Evolutionary conservation across 2,329 filamentous ascomycete species (phyloP).

Genomic region (Exophiala oligosperma): DNA sequence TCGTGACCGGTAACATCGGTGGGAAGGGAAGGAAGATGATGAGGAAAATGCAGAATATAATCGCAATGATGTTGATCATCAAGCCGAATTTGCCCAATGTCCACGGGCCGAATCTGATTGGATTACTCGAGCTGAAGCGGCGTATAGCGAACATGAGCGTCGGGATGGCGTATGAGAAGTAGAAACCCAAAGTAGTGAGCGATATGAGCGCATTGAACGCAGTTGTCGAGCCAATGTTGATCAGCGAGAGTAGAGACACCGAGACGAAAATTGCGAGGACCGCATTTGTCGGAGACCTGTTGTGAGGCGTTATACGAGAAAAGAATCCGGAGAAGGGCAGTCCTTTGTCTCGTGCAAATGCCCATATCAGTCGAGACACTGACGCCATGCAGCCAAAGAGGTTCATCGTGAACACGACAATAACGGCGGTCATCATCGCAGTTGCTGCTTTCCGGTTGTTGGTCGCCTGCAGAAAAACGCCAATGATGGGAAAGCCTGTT

Average conservation of each 20-base stretch:
- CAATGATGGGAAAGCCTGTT: conserved; percentile 52
- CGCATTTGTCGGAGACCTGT: conserved; percentile 24
- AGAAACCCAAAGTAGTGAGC: conserved; percentile 24
- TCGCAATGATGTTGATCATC: conserved; percentile 33
- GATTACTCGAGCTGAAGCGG: conserved; percentile 11
- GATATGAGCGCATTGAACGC: conserved; percentile 31
- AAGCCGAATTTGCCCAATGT: conserved; percentile 34
- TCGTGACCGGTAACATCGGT: conserved; percentile 34
- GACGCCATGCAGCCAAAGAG: conserved; percentile 33
- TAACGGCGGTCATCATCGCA: conserved; percentile 41
- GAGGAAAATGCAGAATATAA: conserved; percentile 35
- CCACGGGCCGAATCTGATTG: conserved; percentile 32
- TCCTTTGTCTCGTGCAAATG: not conserved
- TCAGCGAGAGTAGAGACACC: conserved; percentile 27
- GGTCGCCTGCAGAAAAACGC: conserved; percentile 52
- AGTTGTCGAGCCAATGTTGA: conserved; percentile 29
- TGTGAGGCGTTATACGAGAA: conserved; percentile 16
- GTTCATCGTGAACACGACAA: conserved; percentile 32
- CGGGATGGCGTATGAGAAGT: conserved; percentile 26
- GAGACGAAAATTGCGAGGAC: conserved; percentile 25
- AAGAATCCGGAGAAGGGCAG: conserved; percentile 32
- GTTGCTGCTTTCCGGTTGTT: conserved; percentile 45
- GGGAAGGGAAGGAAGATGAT: conserved; percentile 38
- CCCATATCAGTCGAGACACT: conserved; percentile 29
- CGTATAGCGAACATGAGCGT: conserved; percentile 18